Evolutionary conservation across 148 eudicot species (phyloP).

Genomic region (Dysphania ambrosioides): DNA sequence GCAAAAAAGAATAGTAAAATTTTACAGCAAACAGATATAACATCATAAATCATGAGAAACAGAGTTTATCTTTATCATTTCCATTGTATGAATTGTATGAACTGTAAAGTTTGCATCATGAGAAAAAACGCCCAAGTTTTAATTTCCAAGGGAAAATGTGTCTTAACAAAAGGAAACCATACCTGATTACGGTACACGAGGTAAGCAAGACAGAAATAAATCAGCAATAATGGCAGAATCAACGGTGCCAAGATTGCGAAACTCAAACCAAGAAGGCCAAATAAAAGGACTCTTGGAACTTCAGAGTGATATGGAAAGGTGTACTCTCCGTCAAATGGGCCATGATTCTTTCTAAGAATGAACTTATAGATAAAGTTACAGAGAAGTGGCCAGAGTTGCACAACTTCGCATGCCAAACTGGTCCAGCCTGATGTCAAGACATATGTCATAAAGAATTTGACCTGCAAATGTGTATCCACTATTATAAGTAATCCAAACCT

Average conservation of each 20-base stretch:
- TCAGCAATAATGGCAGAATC: constrained; percentile 76
- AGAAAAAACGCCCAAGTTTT: neutral
- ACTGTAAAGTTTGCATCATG: constrained; percentile 2
- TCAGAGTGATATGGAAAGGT: constrained; percentile 95
- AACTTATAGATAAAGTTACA: constrained; percentile 46
- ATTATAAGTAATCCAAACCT: neutral
- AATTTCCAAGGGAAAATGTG: neutral
- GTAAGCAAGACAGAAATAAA: constrained; percentile 78
- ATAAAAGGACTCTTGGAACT: constrained; percentile 78
- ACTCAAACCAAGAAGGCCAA: constrained; percentile 74
- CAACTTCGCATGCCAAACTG: constrained; percentile 80
- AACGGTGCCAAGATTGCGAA: constrained; percentile 74
- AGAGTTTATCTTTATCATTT: neutral
- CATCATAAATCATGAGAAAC: neutral
- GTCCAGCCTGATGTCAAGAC: constrained; percentile 98
- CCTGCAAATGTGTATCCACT: constrained; percentile 46
- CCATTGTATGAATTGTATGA: neutral
- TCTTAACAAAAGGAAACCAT: constrained; percentile 12
- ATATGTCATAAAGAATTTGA: constrained; percentile 78
- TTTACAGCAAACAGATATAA: too few relatives aligned
- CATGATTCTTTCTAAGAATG: constrained; percentile 51
- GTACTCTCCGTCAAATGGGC: constrained; percentile 44
- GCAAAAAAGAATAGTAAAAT: too few relatives aligned
- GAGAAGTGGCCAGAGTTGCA: constrained; percentile 73
- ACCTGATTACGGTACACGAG: constrained; percentile 97